A percentile compares a stretch with the other conserved stretches of the same genome.
These are phyloP conservation scores for Waltiozyma sp. DNA, from an alignment of 1,139 yeast genomes.

Conservation along the genomic window DNA sequence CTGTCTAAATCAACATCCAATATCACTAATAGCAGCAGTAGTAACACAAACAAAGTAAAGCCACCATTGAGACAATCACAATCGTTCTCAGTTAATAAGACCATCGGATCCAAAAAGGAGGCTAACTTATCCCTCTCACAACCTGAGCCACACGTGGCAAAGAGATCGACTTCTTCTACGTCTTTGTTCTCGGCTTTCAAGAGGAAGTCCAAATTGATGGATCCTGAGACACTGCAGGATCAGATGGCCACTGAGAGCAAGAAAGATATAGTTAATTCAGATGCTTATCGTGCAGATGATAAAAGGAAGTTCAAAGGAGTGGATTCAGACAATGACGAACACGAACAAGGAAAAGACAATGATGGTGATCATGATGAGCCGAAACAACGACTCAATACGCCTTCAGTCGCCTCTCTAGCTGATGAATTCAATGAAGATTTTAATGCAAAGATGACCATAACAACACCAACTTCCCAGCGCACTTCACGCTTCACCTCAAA, in stretches of 20 bases:
- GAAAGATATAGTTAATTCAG: background rate
- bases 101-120: constrained; percentile 13
- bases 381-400: background rate
- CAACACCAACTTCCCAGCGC: background rate
- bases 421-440: constrained; percentile 17
- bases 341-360: no score
- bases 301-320: background rate
- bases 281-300: no score
- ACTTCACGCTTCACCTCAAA: background rate
- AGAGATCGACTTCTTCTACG: constrained; percentile 16
- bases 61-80: constrained; percentile 1
- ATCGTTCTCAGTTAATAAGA: constrained; percentile 4
- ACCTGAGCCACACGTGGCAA: constrained; percentile 7
- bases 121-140: constrained; percentile 10
- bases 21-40: constrained; percentile 2
- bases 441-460: constrained; percentile 10
- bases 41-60: constrained; percentile 1
- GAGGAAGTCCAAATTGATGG: constrained; percentile 7
- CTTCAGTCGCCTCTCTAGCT: constrained; percentile 1
- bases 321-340: background rate
- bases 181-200: constrained; percentile 17
- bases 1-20: background rate
- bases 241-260: background rate
- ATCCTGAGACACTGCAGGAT: constrained; percentile 1
- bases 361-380: background rate